Conservation (phyloP, 805 yeast species). For the Saccharomycopsis amapae region DNA sequence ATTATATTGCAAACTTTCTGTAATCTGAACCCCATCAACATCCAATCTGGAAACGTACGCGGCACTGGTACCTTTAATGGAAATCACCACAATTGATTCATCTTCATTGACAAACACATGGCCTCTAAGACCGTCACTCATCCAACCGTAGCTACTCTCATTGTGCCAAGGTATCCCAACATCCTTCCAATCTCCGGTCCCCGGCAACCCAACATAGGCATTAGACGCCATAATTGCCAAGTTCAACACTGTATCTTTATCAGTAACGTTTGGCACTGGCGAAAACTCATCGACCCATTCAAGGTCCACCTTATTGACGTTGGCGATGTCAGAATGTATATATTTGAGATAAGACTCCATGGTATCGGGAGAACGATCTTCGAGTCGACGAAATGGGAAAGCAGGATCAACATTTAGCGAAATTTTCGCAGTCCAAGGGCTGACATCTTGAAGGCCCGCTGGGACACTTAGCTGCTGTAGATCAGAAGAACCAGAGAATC, state of each 20-base stretch:
- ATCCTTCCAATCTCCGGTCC: conserved; percentile 82
- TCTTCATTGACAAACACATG: conserved; percentile 71
- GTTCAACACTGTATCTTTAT: conserved; percentile 62
- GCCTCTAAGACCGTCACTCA: conserved; percentile 77
- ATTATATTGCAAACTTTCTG: too few relatives aligned
- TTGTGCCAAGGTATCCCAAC: conserved; percentile 51
- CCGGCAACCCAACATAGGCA: conserved; percentile 78
- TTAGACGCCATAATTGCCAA: conserved; percentile 84
- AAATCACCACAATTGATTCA: conserved; percentile 57
- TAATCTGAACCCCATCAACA: too few relatives aligned
- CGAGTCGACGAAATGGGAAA: conserved; percentile 32
- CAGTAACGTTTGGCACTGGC: conserved; percentile 70
- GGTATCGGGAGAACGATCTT: conserved; percentile 48
- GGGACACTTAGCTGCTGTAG: conserved; percentile 22
- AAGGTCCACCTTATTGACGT: conserved; percentile 32
- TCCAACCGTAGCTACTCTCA: conserved; percentile 70
- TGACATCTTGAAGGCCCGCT: conserved; percentile 35
- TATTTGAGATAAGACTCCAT: conserved; percentile 59
- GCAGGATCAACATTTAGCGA: conserved; percentile 20
- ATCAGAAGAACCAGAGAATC: neutral
- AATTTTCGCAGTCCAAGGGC: conserved; percentile 28
- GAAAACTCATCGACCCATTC: conserved; percentile 58
- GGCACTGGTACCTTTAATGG: conserved; percentile 90
- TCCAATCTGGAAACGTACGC: conserved; percentile 54
- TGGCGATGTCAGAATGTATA: conserved; percentile 36